Conservation (phyloP, 192 early-diverging fungal genomes). For the Lobosporangium transversale region DNA sequence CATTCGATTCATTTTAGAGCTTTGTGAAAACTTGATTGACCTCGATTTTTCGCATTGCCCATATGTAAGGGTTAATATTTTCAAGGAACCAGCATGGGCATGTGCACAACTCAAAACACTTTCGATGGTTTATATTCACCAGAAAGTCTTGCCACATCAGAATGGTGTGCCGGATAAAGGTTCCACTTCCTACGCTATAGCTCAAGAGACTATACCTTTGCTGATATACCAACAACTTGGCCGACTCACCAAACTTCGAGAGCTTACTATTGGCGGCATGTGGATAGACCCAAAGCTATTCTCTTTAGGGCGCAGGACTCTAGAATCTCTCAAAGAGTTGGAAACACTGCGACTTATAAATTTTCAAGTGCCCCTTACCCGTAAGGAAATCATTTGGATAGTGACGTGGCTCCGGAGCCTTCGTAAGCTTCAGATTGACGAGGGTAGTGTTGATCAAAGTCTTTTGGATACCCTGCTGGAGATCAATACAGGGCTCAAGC, state of each 20-base stretch:
- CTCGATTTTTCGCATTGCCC: slow-evolving; percentile 5
- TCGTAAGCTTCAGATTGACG: background rate
- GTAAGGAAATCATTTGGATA: slow-evolving; percentile 13
- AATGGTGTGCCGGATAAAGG: background rate
- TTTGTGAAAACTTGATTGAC: background rate
- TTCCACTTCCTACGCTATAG: background rate
- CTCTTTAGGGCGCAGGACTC: background rate
- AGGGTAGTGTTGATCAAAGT: no score
- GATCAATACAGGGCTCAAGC: background rate
- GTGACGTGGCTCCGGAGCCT: slow-evolving; percentile 1
- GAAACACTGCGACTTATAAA: background rate
- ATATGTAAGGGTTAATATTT: background rate
- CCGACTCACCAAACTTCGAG: background rate
- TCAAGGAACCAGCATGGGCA: slow-evolving; percentile 14
- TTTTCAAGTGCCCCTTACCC: background rate
- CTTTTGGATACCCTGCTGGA: background rate
- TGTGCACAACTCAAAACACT: background rate
- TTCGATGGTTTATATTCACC: background rate
- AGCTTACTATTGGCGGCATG: slow-evolving; percentile 5
- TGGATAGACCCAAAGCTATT: background rate
- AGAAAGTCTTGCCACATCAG: background rate
- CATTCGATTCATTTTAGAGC: background rate
- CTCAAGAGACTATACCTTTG: background rate
- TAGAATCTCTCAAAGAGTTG: slow-evolving; percentile 2
- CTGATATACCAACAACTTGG: slow-evolving; percentile 18